A percentile compares a stretch with the other conserved stretches of the same genome.
These are phyloP conservation scores for Hypoxylon fuscum DNA, from an alignment of 495 filamentous ascomycete genomes.

Conservation along the genomic window DNA sequence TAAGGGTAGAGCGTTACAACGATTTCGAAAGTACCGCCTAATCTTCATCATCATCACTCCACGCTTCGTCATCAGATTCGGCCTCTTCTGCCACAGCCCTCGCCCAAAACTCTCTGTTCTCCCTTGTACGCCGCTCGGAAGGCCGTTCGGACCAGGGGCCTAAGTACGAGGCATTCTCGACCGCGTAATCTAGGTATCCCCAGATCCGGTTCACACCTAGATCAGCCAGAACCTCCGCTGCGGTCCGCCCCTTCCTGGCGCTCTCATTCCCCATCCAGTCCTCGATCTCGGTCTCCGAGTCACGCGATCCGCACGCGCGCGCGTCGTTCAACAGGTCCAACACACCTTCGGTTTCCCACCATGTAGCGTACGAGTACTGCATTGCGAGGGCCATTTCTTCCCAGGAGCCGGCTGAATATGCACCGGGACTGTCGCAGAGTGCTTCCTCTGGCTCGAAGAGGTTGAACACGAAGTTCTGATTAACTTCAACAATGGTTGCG, in stretches of 20 bases:
- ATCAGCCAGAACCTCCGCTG: slow-evolving; percentile 21
- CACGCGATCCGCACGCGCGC: slow-evolving; percentile 29
- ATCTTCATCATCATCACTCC: slow-evolving; percentile 1
- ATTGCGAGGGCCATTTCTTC: slow-evolving; percentile 47
- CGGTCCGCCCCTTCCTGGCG: slow-evolving; percentile 7
- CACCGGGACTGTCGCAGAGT: slow-evolving; percentile 29
- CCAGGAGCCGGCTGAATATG: slow-evolving; percentile 33
- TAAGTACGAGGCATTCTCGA: slow-evolving; percentile 31
- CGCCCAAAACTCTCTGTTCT: slow-evolving; percentile 9
- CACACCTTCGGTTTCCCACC: slow-evolving; percentile 50
- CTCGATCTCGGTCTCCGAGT: slow-evolving; percentile 21
- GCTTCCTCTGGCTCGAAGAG: slow-evolving; percentile 46
- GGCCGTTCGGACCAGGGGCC: slow-evolving; percentile 36
- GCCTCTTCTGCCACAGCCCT: background rate
- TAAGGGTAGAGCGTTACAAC: background rate
- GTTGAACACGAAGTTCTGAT: slow-evolving; percentile 45
- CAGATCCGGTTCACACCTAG: slow-evolving; percentile 27
- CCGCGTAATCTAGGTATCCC: slow-evolving; percentile 32
- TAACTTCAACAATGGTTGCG: slow-evolving; percentile 30
- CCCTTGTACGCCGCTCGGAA: slow-evolving; percentile 18
- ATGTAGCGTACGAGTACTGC: slow-evolving; percentile 49
- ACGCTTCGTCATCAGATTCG: background rate
- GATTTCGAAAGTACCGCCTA: background rate
- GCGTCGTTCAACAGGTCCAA: slow-evolving; percentile 44
- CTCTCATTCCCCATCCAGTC: slow-evolving; percentile 14